Evolutionary conservation across 1,139 yeast genomes (phyloP).

Genomic region (Debaryomyces robertsiae): DNA sequence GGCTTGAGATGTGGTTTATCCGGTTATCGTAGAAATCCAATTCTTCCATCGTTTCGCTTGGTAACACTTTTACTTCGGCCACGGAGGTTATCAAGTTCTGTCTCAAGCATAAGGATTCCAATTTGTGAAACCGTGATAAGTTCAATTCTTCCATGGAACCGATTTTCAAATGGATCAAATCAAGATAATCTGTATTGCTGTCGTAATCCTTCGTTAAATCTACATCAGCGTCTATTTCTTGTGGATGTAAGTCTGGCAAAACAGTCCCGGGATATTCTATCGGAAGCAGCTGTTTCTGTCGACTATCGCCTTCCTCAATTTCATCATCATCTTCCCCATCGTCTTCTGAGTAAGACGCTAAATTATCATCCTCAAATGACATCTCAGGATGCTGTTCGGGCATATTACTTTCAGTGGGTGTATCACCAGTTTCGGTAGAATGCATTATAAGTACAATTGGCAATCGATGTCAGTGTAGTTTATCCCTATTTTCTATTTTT

Average conservation of each 20-base stretch:
- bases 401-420: background rate
- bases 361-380: conserved; percentile 6
- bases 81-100: conserved; percentile 81
- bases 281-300: conserved; percentile 34
- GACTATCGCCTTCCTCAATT: conserved; percentile 22
- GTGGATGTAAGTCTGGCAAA: conserved; percentile 56
- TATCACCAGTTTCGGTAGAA: background rate
- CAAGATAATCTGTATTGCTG: conserved; percentile 66
- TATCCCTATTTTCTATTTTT: background rate
- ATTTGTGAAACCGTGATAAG: conserved; percentile 56
- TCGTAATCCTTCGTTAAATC: conserved; percentile 68
- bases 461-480: background rate
- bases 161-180: conserved; percentile 79
- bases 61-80: conserved; percentile 65
- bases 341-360: conserved; percentile 23
- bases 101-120: conserved; percentile 71
- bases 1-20: conserved; percentile 79
- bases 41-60: conserved; percentile 61
- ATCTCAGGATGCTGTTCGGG: background rate
- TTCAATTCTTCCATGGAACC: conserved; percentile 65
- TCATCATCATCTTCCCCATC: conserved; percentile 30
- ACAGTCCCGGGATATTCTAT: conserved; percentile 50
- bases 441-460: background rate
- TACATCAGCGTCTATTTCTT: conserved; percentile 47
- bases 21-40: conserved; percentile 91